phyloP scores from a whole-genome alignment of 2,329 filamentous ascomycete species.

The Botryosphaeria dothidea region DNA sequence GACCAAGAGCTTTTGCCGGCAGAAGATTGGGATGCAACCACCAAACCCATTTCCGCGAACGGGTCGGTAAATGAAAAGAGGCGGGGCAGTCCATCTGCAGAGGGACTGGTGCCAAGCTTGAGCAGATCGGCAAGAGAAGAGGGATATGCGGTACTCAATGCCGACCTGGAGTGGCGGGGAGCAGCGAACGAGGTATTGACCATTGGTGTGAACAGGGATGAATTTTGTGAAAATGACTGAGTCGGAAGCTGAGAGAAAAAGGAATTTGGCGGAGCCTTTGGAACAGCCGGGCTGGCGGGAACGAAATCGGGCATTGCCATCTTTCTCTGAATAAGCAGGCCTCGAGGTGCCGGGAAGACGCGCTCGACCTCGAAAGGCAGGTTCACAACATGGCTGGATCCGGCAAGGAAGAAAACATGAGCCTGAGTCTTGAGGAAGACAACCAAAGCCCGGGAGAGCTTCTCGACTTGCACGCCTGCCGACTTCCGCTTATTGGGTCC shows the following conservation, averaged over 20 bases:
- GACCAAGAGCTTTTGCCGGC: constrained; percentile 22
- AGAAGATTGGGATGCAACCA: constrained; percentile 54
- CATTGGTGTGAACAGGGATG: constrained; percentile 5
- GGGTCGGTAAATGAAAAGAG: constrained; percentile 85
- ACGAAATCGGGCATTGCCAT: constrained; percentile 51
- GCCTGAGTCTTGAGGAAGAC: constrained; percentile 91
- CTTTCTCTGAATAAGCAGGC: constrained; percentile 84
- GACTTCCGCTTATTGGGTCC: constrained; percentile 21
- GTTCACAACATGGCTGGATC: constrained; percentile 84
- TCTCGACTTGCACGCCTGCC: constrained; percentile 26
- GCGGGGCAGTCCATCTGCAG: constrained; percentile 62
- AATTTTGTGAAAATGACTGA: constrained; percentile 16
- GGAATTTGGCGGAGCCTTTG: constrained; percentile 73
- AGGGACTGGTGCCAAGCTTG: constrained; percentile 28
- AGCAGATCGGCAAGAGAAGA: constrained; percentile 35
- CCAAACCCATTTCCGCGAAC: constrained; percentile 78
- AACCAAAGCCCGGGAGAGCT: constrained; percentile 64
- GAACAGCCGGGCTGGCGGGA: constrained; percentile 41
- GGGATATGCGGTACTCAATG: constrained; percentile 26
- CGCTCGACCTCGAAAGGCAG: constrained; percentile 93
- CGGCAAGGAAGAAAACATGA: constrained; percentile 88
- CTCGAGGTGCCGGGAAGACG: constrained; percentile 78
- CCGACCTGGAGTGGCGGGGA: constrained; percentile 27
- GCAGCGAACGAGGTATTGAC: constrained; percentile 28
- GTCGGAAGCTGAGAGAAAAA: constrained; percentile 60